Evolutionary conservation across 1,139 yeast species (phyloP).

Genomic region (Tardiomyces blankii): DNA sequence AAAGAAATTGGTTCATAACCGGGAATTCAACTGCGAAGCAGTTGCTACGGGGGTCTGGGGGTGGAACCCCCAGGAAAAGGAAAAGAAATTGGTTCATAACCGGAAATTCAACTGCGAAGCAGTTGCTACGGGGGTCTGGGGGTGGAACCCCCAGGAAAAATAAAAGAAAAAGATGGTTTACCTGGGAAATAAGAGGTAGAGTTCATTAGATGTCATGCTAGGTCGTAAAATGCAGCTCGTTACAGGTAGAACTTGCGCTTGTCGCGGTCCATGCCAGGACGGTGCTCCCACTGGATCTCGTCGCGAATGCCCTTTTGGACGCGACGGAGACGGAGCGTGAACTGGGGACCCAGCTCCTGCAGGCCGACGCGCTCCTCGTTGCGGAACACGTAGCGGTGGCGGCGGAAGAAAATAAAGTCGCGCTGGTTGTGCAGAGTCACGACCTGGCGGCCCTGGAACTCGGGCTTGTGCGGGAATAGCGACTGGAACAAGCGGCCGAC

Average conservation of each 20-base stretch:
- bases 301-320: constrained; percentile 85
- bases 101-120: no score
- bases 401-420: constrained; percentile 87
- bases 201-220: neutral
- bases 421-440: constrained; percentile 92
- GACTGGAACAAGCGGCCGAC: constrained; percentile 89
- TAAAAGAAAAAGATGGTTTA: no score
- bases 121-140: no score
- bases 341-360: constrained; percentile 95
- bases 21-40: no score
- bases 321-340: constrained; percentile 78
- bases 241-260: constrained; percentile 83
- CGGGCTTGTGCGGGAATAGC: constrained; percentile 85
- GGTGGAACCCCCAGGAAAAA: no score
- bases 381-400: constrained; percentile 84
- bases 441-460: constrained; percentile 89
- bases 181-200: no score
- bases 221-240: constrained; percentile 9
- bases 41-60: no score
- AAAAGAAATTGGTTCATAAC: no score
- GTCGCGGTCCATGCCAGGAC: constrained; percentile 92
- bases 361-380: constrained; percentile 89
- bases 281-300: constrained; percentile 93
- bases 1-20: no score
- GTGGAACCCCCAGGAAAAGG: no score